Evolutionary conservation across 2,329 filamentous ascomycete genomes (phyloP).

Genomic region (Thermoascus crustaceus): DNA sequence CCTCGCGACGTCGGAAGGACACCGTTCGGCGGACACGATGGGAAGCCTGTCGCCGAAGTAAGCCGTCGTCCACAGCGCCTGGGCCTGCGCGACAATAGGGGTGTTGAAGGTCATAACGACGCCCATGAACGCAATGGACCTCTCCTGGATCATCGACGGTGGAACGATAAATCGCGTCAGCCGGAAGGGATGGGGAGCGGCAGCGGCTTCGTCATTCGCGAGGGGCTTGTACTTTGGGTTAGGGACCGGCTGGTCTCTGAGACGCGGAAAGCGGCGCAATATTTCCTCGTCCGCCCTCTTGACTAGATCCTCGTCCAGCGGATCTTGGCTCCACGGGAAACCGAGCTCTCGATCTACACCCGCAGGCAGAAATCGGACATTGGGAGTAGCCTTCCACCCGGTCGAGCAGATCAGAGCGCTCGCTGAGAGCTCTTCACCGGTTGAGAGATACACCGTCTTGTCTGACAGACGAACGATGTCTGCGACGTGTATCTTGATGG

Average conservation of each 20-base stretch:
- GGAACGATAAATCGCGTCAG: constrained; percentile 42
- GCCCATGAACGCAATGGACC: constrained; percentile 44
- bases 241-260: constrained; percentile 5
- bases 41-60: constrained; percentile 51
- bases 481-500: constrained; percentile 48
- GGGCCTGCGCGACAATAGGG: constrained; percentile 37
- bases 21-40: constrained; percentile 16
- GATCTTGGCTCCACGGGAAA: constrained; percentile 4
- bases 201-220: constrained; percentile 25
- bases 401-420: constrained; percentile 50
- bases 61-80: constrained; percentile 56
- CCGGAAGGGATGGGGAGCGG: constrained; percentile 39
- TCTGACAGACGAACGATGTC: constrained; percentile 45
- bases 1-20: constrained; percentile 12
- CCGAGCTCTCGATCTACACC: constrained; percentile 5
- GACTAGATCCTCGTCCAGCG: constrained; percentile 3
- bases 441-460: constrained; percentile 41
- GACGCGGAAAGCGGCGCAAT: constrained; percentile 2
- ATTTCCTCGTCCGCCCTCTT: constrained; percentile 12
- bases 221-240: constrained; percentile 20
- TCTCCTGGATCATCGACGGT: constrained; percentile 29
- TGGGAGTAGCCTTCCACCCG: constrained; percentile 47
- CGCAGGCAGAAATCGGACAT: constrained; percentile 38
- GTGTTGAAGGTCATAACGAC: constrained; percentile 41
- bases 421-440: constrained; percentile 36